phyloP scores from a whole-genome alignment of 257 asterid species.

The Thymus mandschuricus region DNA sequence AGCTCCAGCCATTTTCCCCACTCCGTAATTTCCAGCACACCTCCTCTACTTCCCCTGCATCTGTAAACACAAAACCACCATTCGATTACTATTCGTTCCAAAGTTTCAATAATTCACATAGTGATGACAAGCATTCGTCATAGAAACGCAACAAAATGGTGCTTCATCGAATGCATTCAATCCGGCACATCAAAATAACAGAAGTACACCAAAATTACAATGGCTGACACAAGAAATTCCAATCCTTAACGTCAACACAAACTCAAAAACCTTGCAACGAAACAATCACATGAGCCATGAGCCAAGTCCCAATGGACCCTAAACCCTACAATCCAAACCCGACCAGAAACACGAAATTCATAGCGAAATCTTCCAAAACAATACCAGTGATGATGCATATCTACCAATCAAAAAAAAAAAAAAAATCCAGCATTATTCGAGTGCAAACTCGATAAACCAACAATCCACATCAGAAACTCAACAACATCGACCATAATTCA shows the following conservation, averaged over 20 bases:
- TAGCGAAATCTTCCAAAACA: constrained; percentile 22
- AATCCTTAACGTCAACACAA: constrained; percentile 20
- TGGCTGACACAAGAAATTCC: constrained; percentile 17
- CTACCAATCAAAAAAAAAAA: constrained; percentile 17
- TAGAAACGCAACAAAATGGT: neutral
- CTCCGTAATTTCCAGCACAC: constrained; percentile 56
- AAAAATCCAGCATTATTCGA: constrained; percentile 23
- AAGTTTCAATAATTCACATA: neutral
- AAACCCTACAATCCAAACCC: constrained; percentile 28
- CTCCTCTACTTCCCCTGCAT: constrained; percentile 51
- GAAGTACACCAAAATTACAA: neutral
- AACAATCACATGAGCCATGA: constrained; percentile 24
- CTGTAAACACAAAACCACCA: constrained; percentile 14
- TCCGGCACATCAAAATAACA: neutral
- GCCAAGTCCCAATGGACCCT: constrained; percentile 45
- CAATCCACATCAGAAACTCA: constrained; percentile 25
- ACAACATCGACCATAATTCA: neutral
- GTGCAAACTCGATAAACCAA: constrained; percentile 29
- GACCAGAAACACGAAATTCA: constrained; percentile 19
- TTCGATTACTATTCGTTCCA: neutral
- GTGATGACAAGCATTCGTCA: neutral
- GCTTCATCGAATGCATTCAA: constrained; percentile 11
- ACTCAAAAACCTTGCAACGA: constrained; percentile 7
- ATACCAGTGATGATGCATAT: neutral
- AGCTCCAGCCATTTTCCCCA: constrained; percentile 67